Conservation (phyloP, 768 basidiomycete species). For the Trametes cubensis region DNA sequence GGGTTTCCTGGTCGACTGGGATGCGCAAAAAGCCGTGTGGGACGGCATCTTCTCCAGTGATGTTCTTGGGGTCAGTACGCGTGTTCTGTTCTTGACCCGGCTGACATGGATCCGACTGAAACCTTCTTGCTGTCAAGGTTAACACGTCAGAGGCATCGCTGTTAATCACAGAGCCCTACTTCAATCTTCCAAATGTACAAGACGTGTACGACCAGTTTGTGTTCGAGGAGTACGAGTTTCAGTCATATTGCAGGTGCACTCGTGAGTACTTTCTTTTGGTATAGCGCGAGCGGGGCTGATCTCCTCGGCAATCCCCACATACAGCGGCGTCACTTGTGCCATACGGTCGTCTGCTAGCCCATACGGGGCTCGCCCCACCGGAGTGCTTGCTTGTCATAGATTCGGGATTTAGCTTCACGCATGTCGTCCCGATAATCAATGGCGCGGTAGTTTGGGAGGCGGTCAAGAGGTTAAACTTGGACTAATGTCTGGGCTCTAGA, state of each 20-base stretch:
- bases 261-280: slow-evolving; percentile 54
- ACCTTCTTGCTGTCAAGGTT: slow-evolving; percentile 47
- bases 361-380: slow-evolving; percentile 52
- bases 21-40: slow-evolving; percentile 93
- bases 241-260: slow-evolving; percentile 76
- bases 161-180: slow-evolving; percentile 91
- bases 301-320: slow-evolving; percentile 5
- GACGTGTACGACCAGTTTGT: slow-evolving; percentile 94
- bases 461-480: slow-evolving; percentile 67
- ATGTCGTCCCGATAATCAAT: slow-evolving; percentile 81
- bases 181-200: slow-evolving; percentile 91
- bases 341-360: slow-evolving; percentile 68
- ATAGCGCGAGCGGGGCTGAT: slow-evolving; percentile 22
- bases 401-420: slow-evolving; percentile 93
- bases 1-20: slow-evolving; percentile 96
- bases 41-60: slow-evolving; percentile 83
- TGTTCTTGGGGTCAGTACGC: slow-evolving; percentile 21
- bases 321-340: slow-evolving; percentile 81
- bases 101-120: neutral
- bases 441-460: slow-evolving; percentile 77
- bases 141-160: slow-evolving; percentile 74
- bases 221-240: slow-evolving; percentile 96
- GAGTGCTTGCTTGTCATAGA: slow-evolving; percentile 87
- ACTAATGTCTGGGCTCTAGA: neutral
- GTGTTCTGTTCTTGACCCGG: neutral